Evolutionary conservation across 352 stramenopile genomes (phyloP).

Genomic region (Phytophthora sp.): DNA sequence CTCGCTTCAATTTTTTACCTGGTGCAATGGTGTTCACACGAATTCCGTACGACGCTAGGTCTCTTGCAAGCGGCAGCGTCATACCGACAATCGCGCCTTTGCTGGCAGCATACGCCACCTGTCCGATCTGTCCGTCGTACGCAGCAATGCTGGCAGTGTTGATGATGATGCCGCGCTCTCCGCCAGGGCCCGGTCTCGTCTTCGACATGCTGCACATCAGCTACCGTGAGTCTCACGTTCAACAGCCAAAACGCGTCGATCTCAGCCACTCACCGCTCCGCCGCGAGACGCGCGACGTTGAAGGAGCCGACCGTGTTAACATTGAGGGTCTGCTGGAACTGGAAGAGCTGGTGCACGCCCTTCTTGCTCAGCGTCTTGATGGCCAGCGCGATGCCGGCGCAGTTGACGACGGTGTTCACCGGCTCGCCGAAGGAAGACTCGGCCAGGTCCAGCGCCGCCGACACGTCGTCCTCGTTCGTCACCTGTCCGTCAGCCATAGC

Average conservation of each 20-base stretch:
- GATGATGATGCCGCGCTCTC: slow-evolving; percentile 96
- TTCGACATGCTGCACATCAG: slow-evolving; percentile 83
- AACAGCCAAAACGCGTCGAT: too few species aligned
- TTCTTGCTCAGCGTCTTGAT: slow-evolving; percentile 94
- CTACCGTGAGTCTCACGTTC: slow-evolving; percentile 4
- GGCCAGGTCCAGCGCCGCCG: slow-evolving; percentile 90
- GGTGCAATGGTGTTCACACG: slow-evolving; percentile 97
- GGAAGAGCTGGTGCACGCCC: slow-evolving; percentile 88
- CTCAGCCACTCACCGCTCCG: slow-evolving; percentile 77
- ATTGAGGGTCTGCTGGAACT: slow-evolving; percentile 95
- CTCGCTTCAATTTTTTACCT: slow-evolving; percentile 39
- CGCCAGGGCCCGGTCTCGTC: slow-evolving; percentile 63
- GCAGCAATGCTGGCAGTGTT: slow-evolving; percentile 98
- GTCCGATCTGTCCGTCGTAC: slow-evolving; percentile 97
- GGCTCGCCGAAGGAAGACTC: slow-evolving; percentile 92
- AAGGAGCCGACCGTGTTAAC: slow-evolving; percentile 98
- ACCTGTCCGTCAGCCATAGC: slow-evolving; percentile 59
- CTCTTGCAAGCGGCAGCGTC: slow-evolving; percentile 96
- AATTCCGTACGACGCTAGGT: slow-evolving; percentile 94
- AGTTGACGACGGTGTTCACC: slow-evolving; percentile 96
- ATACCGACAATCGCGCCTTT: slow-evolving; percentile 97
- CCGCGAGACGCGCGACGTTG: slow-evolving; percentile 96
- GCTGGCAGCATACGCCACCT: slow-evolving; percentile 96
- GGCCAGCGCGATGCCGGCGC: slow-evolving; percentile 93
- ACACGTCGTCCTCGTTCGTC: slow-evolving; percentile 90